A percentile compares a stretch with the other conserved stretches of the same genome.
Evolutionary conservation across 495 filamentous ascomycete genomes (phyloP).

Genomic region (Hypoxylon trugodes): DNA sequence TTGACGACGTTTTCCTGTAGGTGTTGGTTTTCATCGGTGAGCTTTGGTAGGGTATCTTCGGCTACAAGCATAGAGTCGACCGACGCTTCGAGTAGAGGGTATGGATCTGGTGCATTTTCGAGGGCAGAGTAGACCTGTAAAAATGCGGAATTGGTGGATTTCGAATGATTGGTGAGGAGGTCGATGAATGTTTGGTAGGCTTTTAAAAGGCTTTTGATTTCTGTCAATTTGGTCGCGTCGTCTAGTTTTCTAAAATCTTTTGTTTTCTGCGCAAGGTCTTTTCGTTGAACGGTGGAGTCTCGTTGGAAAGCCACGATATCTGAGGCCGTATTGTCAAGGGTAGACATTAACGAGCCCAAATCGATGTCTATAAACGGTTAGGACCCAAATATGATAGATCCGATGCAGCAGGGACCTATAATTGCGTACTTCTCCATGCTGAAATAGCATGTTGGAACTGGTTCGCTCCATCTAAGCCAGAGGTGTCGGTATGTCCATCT

Average conservation of each 20-base stretch:
- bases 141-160: conserved; percentile 89
- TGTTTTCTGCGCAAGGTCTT: conserved; percentile 97
- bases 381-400: conserved; percentile 25
- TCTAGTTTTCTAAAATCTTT: conserved; percentile 98
- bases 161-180: conserved; percentile 91
- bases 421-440: conserved; percentile 86
- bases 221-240: conserved; percentile 83
- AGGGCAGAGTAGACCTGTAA: conserved; percentile 90
- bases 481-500: conserved; percentile 26
- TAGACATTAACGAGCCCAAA: conserved; percentile 82
- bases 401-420: conserved; percentile 1
- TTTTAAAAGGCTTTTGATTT: conserved; percentile 92
- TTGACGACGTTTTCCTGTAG: conserved; percentile 79
- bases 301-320: conserved; percentile 93
- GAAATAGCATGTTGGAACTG: conserved; percentile 96
- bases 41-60: conserved; percentile 87
- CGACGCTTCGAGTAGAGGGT: conserved; percentile 93
- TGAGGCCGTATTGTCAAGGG: conserved; percentile 87
- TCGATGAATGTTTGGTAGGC: conserved; percentile 99
- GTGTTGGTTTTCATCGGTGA: conserved; percentile 86
- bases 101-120: conserved; percentile 95
- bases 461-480: conserved; percentile 68
- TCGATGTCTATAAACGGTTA: conserved; percentile 76
- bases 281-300: conserved; percentile 90
- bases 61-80: conserved; percentile 90